Evolutionary conservation across 352 stramenopile species (phyloP).

Genomic region (Thalassiosira livingstoniorum): DNA sequence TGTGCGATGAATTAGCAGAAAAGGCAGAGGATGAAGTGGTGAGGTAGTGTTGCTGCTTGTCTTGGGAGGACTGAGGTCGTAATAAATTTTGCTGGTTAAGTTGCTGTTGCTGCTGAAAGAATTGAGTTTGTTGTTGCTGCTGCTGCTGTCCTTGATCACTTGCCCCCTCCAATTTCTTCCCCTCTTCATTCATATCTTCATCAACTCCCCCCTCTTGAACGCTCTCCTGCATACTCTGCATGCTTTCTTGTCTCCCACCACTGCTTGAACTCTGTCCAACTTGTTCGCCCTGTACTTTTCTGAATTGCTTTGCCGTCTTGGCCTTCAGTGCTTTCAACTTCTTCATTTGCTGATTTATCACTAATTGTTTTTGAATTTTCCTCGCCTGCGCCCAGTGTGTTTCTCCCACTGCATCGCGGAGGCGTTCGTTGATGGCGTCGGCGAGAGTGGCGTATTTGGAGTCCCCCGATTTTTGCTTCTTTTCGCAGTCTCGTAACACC

Average conservation of each 20-base stretch:
- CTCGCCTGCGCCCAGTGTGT: conserved; percentile 1
- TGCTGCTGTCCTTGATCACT: background rate
- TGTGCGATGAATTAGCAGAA: too few species aligned
- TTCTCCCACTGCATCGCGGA: conserved; percentile 6
- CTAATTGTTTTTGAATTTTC: background rate
- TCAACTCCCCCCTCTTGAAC: background rate
- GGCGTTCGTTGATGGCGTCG: conserved; percentile 7
- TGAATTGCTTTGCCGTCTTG: background rate
- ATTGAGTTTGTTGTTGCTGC: background rate
- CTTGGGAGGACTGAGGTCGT: too few species aligned
- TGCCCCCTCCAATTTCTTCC: background rate
- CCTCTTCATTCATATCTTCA: background rate
- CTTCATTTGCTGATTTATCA: background rate
- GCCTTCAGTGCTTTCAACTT: conserved; percentile 3
- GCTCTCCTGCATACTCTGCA: background rate
- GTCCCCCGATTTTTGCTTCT: background rate
- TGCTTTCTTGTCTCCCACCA: background rate
- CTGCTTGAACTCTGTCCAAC: background rate
- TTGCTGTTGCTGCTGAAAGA: background rate
- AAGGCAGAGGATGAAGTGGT: too few species aligned
- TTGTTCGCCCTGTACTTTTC: background rate
- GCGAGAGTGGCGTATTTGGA: conserved; percentile 2
- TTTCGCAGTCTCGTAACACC: conserved; percentile 11
- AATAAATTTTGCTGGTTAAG: background rate
- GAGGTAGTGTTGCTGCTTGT: too few species aligned